These are phyloP conservation scores for Paracorniculantispora psalliotae DNA, from an alignment of 2,329 filamentous ascomycete genomes.

Conservation along the genomic window DNA sequence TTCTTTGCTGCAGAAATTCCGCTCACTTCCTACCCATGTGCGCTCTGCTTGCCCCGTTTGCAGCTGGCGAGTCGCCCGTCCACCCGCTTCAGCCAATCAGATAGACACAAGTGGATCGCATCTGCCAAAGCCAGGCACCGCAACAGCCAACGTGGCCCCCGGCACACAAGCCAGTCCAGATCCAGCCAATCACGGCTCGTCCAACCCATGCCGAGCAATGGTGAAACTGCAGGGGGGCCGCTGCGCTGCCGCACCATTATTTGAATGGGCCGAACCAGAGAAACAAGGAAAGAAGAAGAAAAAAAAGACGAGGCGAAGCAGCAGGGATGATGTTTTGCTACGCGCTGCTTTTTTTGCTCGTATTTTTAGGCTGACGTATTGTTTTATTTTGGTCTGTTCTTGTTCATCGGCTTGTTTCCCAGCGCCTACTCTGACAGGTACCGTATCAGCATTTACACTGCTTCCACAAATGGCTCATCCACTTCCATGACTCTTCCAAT, in stretches of 20 bases:
- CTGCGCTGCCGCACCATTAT: not conserved
- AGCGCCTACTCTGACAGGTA: not conserved
- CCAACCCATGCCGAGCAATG: not conserved
- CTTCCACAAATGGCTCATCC: not conserved
- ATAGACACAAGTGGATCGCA: not conserved
- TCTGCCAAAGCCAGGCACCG: not conserved
- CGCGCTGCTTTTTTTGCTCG: not conserved
- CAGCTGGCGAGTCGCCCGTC: not conserved
- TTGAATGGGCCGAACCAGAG: no score
- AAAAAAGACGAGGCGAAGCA: not conserved
- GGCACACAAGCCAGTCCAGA: not conserved
- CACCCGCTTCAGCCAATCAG: not conserved
- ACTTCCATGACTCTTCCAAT: not conserved
- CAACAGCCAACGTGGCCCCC: slow-evolving; percentile 4
- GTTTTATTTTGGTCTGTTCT: not conserved
- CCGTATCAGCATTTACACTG: not conserved
- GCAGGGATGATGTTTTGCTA: not conserved
- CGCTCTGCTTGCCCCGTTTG: no score
- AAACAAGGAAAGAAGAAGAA: not conserved
- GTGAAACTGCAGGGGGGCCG: slow-evolving; percentile 7
- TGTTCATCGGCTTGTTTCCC: not conserved
- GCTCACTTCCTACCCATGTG: no score
- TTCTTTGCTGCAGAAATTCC: not conserved
- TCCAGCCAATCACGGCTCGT: not conserved
- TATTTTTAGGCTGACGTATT: not conserved